A percentile compares a stretch with the other conserved stretches of the same genome.
Conservation (phyloP, 345 rosid species). For the Mercurialis annua region DNA sequence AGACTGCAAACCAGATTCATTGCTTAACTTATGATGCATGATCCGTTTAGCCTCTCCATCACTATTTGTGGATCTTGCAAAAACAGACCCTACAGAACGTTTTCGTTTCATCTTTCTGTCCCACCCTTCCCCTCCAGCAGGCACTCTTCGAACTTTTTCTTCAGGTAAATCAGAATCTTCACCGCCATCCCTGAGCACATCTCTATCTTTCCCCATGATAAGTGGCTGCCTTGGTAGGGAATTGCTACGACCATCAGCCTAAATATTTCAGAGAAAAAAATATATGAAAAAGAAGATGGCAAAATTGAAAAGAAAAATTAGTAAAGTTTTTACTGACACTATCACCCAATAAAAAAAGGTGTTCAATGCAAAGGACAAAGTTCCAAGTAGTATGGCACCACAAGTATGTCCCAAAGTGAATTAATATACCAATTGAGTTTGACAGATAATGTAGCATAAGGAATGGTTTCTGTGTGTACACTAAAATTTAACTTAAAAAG, state of each 20-base stretch:
- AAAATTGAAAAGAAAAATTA: conserved; percentile 5
- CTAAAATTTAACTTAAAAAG: neutral
- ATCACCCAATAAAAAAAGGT: neutral
- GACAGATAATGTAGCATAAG: neutral
- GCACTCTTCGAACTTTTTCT: conserved; percentile 48
- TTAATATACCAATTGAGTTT: neutral
- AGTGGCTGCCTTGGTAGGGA: conserved; percentile 31
- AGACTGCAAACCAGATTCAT: conserved; percentile 36
- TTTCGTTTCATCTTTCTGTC: conserved; percentile 53
- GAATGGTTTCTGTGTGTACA: neutral
- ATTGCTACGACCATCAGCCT: conserved; percentile 46
- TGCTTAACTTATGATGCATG: conserved; percentile 38
- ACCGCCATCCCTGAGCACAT: conserved; percentile 35
- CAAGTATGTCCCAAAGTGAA: neutral
- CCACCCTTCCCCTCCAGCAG: conserved; percentile 64
- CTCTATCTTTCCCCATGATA: conserved; percentile 44
- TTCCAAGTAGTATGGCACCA: neutral
- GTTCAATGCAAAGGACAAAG: neutral
- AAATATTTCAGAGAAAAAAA: conserved; percentile 6
- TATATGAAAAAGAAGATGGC: neutral
- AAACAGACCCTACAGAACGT: conserved; percentile 44
- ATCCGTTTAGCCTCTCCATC: conserved; percentile 43
- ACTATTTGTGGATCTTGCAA: conserved; percentile 37
- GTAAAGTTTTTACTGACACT: neutral
- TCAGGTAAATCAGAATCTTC: conserved; percentile 42